Base-by-base conservation (phyloP, 1,139 yeast genomes). In the Spencermartinsiella ligniputridi region DNA sequence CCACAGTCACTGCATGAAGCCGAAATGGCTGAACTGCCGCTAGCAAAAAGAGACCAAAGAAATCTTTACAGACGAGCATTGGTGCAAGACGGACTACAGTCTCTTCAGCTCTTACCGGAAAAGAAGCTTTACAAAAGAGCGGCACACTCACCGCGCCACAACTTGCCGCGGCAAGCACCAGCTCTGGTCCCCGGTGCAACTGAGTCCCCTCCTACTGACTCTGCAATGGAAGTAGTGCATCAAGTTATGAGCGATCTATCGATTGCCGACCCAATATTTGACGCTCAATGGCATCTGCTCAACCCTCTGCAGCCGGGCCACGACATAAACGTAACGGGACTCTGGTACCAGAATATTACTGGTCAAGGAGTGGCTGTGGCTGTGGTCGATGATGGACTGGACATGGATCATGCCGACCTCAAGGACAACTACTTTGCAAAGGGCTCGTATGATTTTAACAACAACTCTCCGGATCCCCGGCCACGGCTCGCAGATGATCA, bases 361-460 rank as follows among this genome's bases (percentile, higher is more conserved):
- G 99, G 99, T 1, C 68, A 75, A 39, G 94, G 94, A 3, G 87
- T 85, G 4, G 55, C 61, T 0, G 83, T 90, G 1, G 96, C 97
- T 1, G 75, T 94, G 32, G 83, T 94, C 1, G 99, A 94, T 63
- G 99, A 94, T 64, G 99, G 99, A 1, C 67, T 94, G 30, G 98
- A 94, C 64, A 80, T 76, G 60, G 85, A 83, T 45, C 79, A 80
- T 56, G 75, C 71, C 0, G 98, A 94, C 64, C 69, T 94, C 49
- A 70, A 71, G 37, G 79, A 72, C 33, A 86, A 84, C 56, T 92
- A 63, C 64, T 83, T 78, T 59, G 70, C 77, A 2, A 79, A 78
- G 51, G 98, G 97, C 0, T 78, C 83, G 1, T 92, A 94, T 88
- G 98, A 94, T 66, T 94, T 79, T 63, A 94, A 94, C 61, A 85